Base-by-base conservation (phyloP, 805 yeast species). In the Lachancea nothofagi region DNA sequence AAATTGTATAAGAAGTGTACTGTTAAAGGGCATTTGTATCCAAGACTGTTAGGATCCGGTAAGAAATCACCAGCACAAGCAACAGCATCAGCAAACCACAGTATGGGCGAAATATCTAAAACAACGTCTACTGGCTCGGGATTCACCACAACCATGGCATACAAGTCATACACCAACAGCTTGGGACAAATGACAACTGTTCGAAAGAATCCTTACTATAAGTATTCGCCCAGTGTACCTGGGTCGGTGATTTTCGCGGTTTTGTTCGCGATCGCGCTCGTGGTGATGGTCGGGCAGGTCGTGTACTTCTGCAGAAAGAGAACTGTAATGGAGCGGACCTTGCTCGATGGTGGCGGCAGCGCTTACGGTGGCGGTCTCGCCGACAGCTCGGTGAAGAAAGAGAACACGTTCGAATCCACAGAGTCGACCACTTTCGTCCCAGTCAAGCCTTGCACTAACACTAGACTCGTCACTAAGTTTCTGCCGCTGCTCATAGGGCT, bases 181-280 rank as follows among this genome's bases (percentile, higher is more conserved):
- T 13, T 29, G 5, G 36, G 29, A 7, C 7, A 17, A 22, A n/a
- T 22, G 19, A 23, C 15, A 17, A 9, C 19, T 6, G 4, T 3
- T 5, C 9, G 7, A 22, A 26, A 10, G 14, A 13, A 8, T 10
- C 12, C 32, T 7, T 29, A 23, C 17, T 36, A 36, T 17, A 9
- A 7, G 7, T 36, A 36, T 15, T 23, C 5, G 10, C 40, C 40
- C 7, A 29, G 4, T 12, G 22, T 23, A 15, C 34, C 23, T 4
- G 40, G 29, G 7, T 33, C 34, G 7, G 34, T 18, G 14, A 23
- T 12, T 4, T 36, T 36, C 23, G 29, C 34, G 4, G 34, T 14
- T 7, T 24, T 36, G 15, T 36, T 36, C 24, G 40, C 34, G 18
- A 9, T 36, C 29, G 7, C 40, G 17, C 19, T 36, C 29, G 9